Conservation (phyloP, 2,329 filamentous ascomycete genomes). For the Scedosporium apiospermum region DNA sequence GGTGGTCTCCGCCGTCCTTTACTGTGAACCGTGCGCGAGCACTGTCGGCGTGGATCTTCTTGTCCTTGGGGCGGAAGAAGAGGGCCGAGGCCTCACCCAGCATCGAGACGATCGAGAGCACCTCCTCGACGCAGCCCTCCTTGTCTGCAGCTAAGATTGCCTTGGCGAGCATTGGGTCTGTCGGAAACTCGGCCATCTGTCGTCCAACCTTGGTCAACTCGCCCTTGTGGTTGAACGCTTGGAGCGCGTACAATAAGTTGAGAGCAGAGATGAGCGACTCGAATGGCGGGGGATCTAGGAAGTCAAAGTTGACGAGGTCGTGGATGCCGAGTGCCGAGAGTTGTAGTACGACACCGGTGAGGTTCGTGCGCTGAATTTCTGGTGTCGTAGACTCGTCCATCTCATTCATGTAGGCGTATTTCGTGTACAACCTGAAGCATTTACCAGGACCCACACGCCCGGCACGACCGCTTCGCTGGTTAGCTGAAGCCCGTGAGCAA, state of each 20-base stretch:
- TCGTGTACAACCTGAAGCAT: constrained; percentile 88
- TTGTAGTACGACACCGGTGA: constrained; percentile 74
- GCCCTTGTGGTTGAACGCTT: constrained; percentile 79
- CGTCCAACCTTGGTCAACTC: constrained; percentile 84
- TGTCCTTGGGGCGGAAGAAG: constrained; percentile 94
- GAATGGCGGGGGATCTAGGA: constrained; percentile 86
- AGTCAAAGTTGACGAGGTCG: constrained; percentile 87
- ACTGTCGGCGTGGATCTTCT: constrained; percentile 91
- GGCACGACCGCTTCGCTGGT: constrained; percentile 85
- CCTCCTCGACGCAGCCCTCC: constrained; percentile 87
- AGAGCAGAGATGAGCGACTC: constrained; percentile 83
- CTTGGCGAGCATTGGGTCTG: constrained; percentile 85
- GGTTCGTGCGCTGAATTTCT: constrained; percentile 84
- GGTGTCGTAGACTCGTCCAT: constrained; percentile 87
- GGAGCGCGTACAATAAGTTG: constrained; percentile 84
- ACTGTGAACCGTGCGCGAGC: constrained; percentile 82
- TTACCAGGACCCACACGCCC: constrained; percentile 88
- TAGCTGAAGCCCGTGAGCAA: constrained; percentile 83
- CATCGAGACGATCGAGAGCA: constrained; percentile 91
- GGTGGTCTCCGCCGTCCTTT: constrained; percentile 69
- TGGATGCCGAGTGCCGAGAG: constrained; percentile 88
- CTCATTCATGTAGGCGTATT: constrained; percentile 90
- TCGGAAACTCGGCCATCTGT: constrained; percentile 92
- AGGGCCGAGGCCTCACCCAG: constrained; percentile 78
- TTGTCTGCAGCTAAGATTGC: constrained; percentile 81